phyloP scores from a whole-genome alignment of 805 yeast genomes.

The Wickerhamomyces alni region DNA sequence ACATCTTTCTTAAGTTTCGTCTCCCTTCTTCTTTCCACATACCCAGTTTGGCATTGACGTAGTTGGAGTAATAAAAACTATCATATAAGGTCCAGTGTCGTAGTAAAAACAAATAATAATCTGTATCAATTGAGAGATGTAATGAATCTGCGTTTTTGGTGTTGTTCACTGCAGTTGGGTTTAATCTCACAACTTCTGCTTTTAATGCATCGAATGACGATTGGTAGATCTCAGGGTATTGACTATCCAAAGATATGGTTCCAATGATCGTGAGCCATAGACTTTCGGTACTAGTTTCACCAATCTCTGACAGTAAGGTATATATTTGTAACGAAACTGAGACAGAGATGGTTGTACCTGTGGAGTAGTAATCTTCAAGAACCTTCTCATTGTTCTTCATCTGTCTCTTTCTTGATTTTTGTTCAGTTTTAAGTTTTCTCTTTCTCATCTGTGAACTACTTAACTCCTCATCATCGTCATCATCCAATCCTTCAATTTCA shows the following conservation, averaged over 20 bases:
- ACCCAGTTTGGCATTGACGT: slow-evolving; percentile 78
- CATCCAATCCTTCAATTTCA: slow-evolving; percentile 19
- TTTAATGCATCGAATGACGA: slow-evolving; percentile 64
- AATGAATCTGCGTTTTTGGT: slow-evolving; percentile 35
- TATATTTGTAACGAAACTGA: slow-evolving; percentile 78
- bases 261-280: slow-evolving; percentile 91
- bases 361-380: slow-evolving; percentile 72
- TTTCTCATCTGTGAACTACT: slow-evolving; percentile 23
- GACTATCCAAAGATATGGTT: slow-evolving; percentile 69
- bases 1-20: slow-evolving; percentile 78
- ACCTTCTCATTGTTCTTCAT: slow-evolving; percentile 43
- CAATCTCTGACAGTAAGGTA: slow-evolving; percentile 71
- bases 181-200: slow-evolving; percentile 77
- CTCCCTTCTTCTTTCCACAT: slow-evolving; percentile 92
- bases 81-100: slow-evolving; percentile 94
- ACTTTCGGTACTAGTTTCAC: slow-evolving; percentile 63
- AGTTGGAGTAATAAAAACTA: slow-evolving; percentile 85
- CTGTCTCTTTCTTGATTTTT: slow-evolving; percentile 35
- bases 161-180: slow-evolving; percentile 29
- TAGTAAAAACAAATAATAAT: slow-evolving; percentile 77
- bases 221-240: slow-evolving; percentile 70
- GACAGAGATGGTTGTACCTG: slow-evolving; percentile 72
- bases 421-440: slow-evolving; percentile 23
- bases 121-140: slow-evolving; percentile 63
- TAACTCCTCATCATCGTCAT: slow-evolving; percentile 23